Evolutionary conservation across 1,284 basidiomycete species (phyloP), one percentile per base, ranked within the genome.

Genomic region (Blastosporella zonata): DNA sequence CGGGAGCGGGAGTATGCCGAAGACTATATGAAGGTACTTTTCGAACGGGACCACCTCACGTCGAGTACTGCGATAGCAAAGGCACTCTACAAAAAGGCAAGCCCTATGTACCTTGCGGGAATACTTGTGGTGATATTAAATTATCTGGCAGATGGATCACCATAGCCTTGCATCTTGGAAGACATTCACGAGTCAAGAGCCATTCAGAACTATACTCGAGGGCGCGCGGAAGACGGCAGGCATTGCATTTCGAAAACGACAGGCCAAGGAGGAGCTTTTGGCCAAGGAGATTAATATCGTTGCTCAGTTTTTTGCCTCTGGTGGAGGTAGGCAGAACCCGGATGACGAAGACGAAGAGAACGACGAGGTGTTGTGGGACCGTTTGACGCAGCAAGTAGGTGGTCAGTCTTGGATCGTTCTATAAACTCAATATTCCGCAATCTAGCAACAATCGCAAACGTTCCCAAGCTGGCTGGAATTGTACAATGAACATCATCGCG

Each of bases 391-490:
- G 31, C 63, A 71, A 61, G 79, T 77, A 48, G 44, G 63, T 62
- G 18, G 8, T 12, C 4, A 34, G 6, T 31, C 3, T 13, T 34
- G 15, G 15, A 34, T 31, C n/a, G 15, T 6, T 15, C 3, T 15
- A 10, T 15, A 9, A 31, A 31, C 13, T 31, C 29, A 31, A 5
- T 6, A 27, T 27, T 27, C 35, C 23, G 23, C 34, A 47, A 43
- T 18, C 5, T 49, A 86, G 84, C 62, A 60, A 49, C 59, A 61
- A 36, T 82, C 80, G 54, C 63, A 64, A 44, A 76, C 77, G 15
- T 70, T 70, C 12, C 43, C 49, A 17, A 71, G 62, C 23, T 87
- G 84, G 84, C 69, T 75, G 34, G 68, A 70, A 8, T 85, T 83
- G 59, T 83, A 83, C 63, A 62, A 68, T 20, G 61, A 65, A 33